These are phyloP conservation scores for Boletus sp. DNA, from an alignment of 768 basidiomycete species.

Conservation along the genomic window DNA sequence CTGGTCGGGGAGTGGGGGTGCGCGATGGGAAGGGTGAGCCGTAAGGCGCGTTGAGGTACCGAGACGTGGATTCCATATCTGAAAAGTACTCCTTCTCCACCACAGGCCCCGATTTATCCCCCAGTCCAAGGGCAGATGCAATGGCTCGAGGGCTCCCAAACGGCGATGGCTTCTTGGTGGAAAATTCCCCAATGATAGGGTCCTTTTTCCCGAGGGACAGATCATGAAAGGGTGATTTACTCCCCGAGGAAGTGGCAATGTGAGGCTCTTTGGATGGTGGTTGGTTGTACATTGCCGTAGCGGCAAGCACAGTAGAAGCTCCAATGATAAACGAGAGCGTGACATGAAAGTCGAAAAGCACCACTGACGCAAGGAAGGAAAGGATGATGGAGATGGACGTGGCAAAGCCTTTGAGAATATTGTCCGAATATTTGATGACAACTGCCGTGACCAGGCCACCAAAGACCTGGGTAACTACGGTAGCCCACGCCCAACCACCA, in stretches of 20 bases:
- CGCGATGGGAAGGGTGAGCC: slow-evolving; percentile 51
- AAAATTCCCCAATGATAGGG: slow-evolving; percentile 61
- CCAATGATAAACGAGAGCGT: slow-evolving; percentile 87
- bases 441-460: slow-evolving; percentile 93
- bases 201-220: slow-evolving; percentile 48
- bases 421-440: slow-evolving; percentile 97
- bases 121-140: slow-evolving; percentile 48
- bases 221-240: slow-evolving; percentile 39
- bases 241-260: slow-evolving; percentile 33
- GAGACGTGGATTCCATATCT: slow-evolving; percentile 41
- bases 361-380: slow-evolving; percentile 91
- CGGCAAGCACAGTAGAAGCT: slow-evolving; percentile 76
- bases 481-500: slow-evolving; percentile 93
- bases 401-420: slow-evolving; percentile 96
- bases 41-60: slow-evolving; percentile 49
- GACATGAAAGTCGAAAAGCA: slow-evolving; percentile 86
- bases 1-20: slow-evolving; percentile 43
- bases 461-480: slow-evolving; percentile 84
- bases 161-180: slow-evolving; percentile 44
- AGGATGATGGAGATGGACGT: slow-evolving; percentile 92
- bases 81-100: slow-evolving; percentile 36
- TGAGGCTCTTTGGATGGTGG: slow-evolving; percentile 43
- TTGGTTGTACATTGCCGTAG: slow-evolving; percentile 96
- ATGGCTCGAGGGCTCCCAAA: slow-evolving; percentile 51
- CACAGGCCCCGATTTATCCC: slow-evolving; percentile 26